Conservation (phyloP, 2,329 filamentous ascomycete genomes). For the Epichloe sp. region DNA sequence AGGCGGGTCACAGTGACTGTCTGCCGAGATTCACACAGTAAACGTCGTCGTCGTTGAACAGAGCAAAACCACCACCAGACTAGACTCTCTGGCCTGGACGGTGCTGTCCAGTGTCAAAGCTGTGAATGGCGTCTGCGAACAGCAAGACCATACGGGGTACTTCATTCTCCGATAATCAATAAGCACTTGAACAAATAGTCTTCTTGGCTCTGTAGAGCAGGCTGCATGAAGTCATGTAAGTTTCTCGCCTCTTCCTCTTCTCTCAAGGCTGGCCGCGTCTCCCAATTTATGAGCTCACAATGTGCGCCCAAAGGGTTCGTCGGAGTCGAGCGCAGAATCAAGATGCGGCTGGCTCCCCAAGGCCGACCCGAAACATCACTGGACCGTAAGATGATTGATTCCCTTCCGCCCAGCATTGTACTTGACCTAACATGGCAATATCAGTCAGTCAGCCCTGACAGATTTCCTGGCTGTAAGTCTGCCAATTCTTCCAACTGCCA, state of each 20-base stretch:
- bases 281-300: neutral
- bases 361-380: conserved; percentile 21
- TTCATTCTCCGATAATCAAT: too few species aligned
- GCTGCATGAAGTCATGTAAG: conserved; percentile 1
- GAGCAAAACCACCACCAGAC: neutral
- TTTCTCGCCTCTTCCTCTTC: neutral
- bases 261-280: neutral
- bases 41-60: neutral
- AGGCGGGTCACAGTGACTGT: neutral
- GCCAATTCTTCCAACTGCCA: neutral
- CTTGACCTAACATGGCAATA: conserved; percentile 4
- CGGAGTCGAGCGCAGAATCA: conserved; percentile 7
- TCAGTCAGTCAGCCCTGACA: conserved; percentile 38
- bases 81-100: too few species aligned
- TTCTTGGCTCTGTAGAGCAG: neutral
- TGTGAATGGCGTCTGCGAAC: neutral
- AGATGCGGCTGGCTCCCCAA: conserved; percentile 8
- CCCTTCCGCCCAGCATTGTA: neutral
- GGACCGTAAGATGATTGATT: conserved; percentile 21
- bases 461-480: conserved; percentile 38
- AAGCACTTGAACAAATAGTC: too few species aligned
- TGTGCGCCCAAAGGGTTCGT: conserved; percentile 5
- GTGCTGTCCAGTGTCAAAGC: neutral
- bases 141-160: too few species aligned
- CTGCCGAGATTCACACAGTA: neutral